A percentile compares a stretch with the other conserved stretches of the same genome.
These are phyloP conservation scores for Metarhizium guizhouense DNA, from an alignment of 2,329 filamentous ascomycete genomes.

Conservation along the genomic window DNA sequence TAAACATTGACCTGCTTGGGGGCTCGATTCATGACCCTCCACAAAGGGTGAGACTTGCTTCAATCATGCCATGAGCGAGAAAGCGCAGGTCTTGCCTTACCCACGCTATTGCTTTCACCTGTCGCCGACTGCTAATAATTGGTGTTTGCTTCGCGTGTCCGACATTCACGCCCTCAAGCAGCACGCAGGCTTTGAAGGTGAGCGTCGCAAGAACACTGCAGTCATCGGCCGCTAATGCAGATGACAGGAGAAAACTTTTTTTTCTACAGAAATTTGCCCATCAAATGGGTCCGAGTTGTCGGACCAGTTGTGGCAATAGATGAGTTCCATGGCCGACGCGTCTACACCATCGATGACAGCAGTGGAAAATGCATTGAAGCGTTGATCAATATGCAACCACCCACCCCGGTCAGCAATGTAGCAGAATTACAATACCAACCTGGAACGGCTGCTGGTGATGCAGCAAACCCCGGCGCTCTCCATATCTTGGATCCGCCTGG, in stretches of 20 bases:
- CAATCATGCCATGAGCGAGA: conserved; percentile 43
- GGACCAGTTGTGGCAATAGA: conserved; percentile 60
- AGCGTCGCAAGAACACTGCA: conserved; percentile 3
- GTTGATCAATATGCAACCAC: conserved; percentile 7
- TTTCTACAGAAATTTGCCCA: conserved; percentile 66
- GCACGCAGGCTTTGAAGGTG: conserved; percentile 46
- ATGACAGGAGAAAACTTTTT: conserved; percentile 42
- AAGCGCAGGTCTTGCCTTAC: conserved; percentile 34
- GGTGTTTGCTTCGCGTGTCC: conserved; percentile 45
- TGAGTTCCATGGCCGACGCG: conserved; percentile 34
- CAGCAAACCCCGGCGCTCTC: neutral
- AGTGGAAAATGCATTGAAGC: conserved; percentile 50
- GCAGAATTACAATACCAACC: neutral
- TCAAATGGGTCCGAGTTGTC: conserved; percentile 64
- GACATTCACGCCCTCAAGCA: conserved; percentile 41
- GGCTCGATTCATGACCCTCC: neutral
- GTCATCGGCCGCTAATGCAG: neutral
- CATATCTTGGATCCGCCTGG: conserved; percentile 1
- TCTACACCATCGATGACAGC: conserved; percentile 57
- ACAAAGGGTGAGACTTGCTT: conserved; percentile 4
- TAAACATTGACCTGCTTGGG: neutral
- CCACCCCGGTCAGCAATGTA: neutral
- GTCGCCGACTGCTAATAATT: conserved; percentile 50
- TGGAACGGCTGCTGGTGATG: neutral
- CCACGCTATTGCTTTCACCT: conserved; percentile 55